Percentiles rank a stretch among this genome's conserved stretches.
Conservation (phyloP, 225 moss, liverwort and hornwort species). For the Thuidium tamariscinum region DNA sequence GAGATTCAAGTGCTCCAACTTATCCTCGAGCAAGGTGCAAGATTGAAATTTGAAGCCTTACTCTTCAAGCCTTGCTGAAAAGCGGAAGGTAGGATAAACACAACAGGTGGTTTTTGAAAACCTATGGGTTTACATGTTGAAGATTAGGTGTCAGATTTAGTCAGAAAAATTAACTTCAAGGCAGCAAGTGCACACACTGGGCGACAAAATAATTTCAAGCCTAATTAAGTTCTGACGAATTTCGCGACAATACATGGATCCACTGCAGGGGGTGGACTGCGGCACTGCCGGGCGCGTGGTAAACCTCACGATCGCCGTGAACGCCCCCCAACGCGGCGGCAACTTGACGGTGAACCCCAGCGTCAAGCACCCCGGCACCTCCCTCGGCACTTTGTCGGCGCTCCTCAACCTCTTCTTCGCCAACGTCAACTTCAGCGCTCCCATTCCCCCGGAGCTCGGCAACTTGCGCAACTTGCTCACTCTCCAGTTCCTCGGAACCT, state of each 20-base stretch:
- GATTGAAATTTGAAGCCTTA: background rate
- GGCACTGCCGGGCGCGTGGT: background rate
- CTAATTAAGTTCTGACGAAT: background rate
- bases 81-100: background rate
- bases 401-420: too few relatives aligned
- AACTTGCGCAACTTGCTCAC: background rate
- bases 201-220: background rate
- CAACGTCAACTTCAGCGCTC: too few relatives aligned
- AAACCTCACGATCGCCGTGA: background rate
- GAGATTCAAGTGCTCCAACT: background rate
- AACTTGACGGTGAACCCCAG: background rate
- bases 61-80: background rate
- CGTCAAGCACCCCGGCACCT: background rate
- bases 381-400: background rate
- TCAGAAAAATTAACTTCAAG: background rate
- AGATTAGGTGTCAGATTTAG: background rate
- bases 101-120: background rate
- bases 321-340: background rate
- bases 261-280: background rate
- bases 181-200: background rate
- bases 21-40: too few relatives aligned
- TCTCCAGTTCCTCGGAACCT: background rate
- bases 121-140: background rate
- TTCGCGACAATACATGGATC: background rate
- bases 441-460: background rate